phyloP scores from a whole-genome alignment of 1,284 basidiomycete species.

The Puccinia hordei region DNA sequence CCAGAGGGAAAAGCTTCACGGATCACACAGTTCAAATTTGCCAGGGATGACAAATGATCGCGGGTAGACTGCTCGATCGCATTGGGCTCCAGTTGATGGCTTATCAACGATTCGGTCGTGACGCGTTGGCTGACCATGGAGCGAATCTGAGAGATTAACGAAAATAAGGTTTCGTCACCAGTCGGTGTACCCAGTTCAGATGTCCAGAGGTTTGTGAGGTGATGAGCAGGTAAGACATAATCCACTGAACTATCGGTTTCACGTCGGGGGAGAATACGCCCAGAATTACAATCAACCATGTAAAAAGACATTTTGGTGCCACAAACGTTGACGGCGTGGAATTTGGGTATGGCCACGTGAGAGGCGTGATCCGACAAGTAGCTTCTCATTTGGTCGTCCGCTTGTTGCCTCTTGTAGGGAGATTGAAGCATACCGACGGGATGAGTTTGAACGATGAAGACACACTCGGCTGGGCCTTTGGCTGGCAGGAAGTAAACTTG shows the following conservation, averaged over 20 bases:
- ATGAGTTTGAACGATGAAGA: constrained; percentile 26
- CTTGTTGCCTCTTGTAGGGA: constrained; percentile 32
- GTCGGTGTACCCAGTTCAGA: constrained; percentile 20
- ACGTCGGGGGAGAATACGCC: constrained; percentile 26
- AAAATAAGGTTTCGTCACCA: constrained; percentile 27
- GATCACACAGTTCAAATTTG: neutral
- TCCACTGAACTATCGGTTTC: neutral
- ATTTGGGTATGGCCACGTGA: constrained; percentile 13
- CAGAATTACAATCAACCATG: constrained; percentile 31
- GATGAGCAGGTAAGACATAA: constrained; percentile 22
- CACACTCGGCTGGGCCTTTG: neutral
- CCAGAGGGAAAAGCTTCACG: neutral
- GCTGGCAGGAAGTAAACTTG: constrained; percentile 13
- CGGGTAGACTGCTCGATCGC: neutral
- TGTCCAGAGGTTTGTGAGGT: constrained; percentile 33
- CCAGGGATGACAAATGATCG: neutral
- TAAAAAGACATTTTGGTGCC: constrained; percentile 33
- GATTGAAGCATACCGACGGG: neutral
- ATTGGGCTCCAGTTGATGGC: neutral
- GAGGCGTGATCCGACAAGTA: constrained; percentile 17
- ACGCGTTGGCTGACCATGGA: constrained; percentile 16
- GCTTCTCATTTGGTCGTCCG: constrained; percentile 28
- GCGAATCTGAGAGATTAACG: constrained; percentile 29
- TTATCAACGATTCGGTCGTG: neutral
- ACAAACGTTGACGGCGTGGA: constrained; percentile 37